These are phyloP conservation scores for Earliella scabrosa DNA, from an alignment of 1,284 basidiomycete species.

Conservation along the genomic window DNA sequence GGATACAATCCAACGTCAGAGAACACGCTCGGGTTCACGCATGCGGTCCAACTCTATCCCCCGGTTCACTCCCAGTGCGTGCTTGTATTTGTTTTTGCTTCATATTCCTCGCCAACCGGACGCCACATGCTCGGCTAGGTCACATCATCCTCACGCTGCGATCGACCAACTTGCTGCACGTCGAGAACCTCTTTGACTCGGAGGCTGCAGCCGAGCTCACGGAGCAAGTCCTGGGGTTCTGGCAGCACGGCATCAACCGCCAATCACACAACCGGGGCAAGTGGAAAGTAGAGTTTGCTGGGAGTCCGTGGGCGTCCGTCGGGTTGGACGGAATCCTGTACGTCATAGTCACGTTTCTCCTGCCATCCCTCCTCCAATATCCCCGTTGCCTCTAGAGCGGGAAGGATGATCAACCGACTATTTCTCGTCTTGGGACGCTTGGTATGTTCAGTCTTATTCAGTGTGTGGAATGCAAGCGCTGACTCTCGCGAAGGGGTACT, in stretches of 20 bases:
- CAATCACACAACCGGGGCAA: conserved; percentile 33
- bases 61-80: conserved; percentile 32
- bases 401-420: conserved; percentile 46
- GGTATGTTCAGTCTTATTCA: conserved; percentile 33
- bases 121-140: conserved; percentile 24
- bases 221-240: conserved; percentile 47
- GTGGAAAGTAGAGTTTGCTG: conserved; percentile 47
- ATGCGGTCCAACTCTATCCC: conserved; percentile 30
- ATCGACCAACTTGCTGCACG: conserved; percentile 42
- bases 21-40: conserved; percentile 34
- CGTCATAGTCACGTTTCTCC: conserved; percentile 18
- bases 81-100: not conserved
- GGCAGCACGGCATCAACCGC: conserved; percentile 46
- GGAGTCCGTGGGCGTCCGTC: conserved; percentile 48
- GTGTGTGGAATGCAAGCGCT: not conserved
- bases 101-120: not conserved
- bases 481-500: conserved; percentile 42
- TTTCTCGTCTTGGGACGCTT: conserved; percentile 44
- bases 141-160: conserved; percentile 41
- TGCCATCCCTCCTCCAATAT: not conserved
- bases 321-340: conserved; percentile 48
- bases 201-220: conserved; percentile 44
- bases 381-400: conserved; percentile 37
- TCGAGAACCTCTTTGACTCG: conserved; percentile 44
- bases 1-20: conserved; percentile 27